Evolutionary conservation across 1,284 basidiomycete species (phyloP).

Genomic region (Leccinum solheimii): DNA sequence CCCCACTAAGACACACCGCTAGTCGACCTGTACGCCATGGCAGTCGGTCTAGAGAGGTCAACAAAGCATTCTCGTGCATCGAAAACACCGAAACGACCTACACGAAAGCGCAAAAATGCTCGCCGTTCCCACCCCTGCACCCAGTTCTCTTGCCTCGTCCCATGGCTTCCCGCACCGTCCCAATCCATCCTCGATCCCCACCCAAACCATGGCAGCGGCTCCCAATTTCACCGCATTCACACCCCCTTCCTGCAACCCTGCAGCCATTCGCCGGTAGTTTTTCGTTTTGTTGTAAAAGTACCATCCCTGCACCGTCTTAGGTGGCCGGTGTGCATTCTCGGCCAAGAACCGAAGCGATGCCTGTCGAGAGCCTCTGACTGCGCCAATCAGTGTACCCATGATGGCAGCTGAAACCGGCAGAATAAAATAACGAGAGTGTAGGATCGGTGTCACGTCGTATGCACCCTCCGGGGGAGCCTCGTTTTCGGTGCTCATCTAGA

Average conservation of each 20-base stretch:
- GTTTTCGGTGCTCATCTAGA: slow-evolving; percentile 17
- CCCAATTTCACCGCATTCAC: slow-evolving; percentile 58
- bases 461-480: slow-evolving; percentile 9
- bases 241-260: slow-evolving; percentile 68
- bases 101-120: slow-evolving; percentile 59
- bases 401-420: slow-evolving; percentile 59
- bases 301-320: slow-evolving; percentile 82
- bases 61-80: neutral
- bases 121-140: slow-evolving; percentile 65
- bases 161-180: slow-evolving; percentile 45
- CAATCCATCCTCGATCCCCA: slow-evolving; percentile 65
- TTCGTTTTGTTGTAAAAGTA: slow-evolving; percentile 93
- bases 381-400: slow-evolving; percentile 65
- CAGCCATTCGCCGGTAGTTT: slow-evolving; percentile 79
- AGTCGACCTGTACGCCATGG: slow-evolving; percentile 52
- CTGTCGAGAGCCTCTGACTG: slow-evolving; percentile 66
- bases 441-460: slow-evolving; percentile 35
- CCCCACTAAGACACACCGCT: slow-evolving; percentile 51
- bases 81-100: slow-evolving; percentile 41
- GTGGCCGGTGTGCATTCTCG: slow-evolving; percentile 73
- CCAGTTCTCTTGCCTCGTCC: slow-evolving; percentile 54
- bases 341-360: slow-evolving; percentile 59
- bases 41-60: slow-evolving; percentile 53
- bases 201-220: slow-evolving; percentile 59
- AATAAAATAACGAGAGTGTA: slow-evolving; percentile 35